Evolutionary conservation across 1,284 basidiomycete species (phyloP).

Genomic region (Marasmius fiardii): DNA sequence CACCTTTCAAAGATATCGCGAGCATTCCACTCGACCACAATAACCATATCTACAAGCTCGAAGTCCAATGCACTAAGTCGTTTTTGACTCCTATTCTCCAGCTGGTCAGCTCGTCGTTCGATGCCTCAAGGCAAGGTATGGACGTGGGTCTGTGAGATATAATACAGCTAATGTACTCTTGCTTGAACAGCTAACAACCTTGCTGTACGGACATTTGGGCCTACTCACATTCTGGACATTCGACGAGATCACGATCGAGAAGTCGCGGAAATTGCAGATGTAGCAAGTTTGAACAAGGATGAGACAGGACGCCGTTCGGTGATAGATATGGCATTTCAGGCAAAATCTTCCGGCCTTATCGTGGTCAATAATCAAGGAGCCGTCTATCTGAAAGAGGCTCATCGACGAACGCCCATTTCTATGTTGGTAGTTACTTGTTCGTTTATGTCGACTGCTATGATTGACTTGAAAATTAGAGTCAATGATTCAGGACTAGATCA

Average conservation of each 20-base stretch:
- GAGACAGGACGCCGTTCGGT: constrained; percentile 37
- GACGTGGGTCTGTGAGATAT: background rate
- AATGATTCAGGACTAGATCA: background rate
- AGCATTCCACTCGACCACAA: constrained; percentile 24
- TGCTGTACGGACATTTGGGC: constrained; percentile 36
- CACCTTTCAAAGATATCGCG: constrained; percentile 45
- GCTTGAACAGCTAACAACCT: constrained; percentile 18
- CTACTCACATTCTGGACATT: constrained; percentile 27
- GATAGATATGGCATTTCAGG: constrained; percentile 41
- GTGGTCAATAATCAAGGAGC: constrained; percentile 44
- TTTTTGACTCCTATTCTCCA: constrained; percentile 60
- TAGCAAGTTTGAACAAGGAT: constrained; percentile 33
- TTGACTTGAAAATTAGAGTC: background rate
- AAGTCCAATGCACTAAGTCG: constrained; percentile 33
- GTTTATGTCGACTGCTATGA: background rate
- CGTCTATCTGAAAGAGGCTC: constrained; percentile 35
- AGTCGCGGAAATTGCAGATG: constrained; percentile 21
- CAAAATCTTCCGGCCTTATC: constrained; percentile 25
- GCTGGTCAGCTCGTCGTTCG: constrained; percentile 29
- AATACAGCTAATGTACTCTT: background rate
- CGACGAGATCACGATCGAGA: constrained; percentile 11
- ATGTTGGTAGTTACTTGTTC: background rate
- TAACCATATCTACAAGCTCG: constrained; percentile 37
- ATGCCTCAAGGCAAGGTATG: constrained; percentile 1
- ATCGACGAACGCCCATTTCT: constrained; percentile 27